Base-by-base conservation (phyloP, 208 protist species). In the Leishmania martiniquensis region DNA sequence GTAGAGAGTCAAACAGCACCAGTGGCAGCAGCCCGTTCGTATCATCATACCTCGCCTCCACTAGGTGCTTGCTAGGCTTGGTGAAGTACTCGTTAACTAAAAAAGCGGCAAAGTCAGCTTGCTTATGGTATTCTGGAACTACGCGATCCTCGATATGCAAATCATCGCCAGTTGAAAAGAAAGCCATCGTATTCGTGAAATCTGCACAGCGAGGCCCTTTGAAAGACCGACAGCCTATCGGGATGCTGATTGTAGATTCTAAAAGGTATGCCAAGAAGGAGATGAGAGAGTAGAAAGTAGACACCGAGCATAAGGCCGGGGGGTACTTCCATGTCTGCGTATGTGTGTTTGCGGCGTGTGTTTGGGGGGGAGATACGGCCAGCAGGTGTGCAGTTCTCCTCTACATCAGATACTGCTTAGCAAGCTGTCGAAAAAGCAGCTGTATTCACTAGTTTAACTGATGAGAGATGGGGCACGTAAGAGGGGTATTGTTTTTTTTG, bases 31-130 rank as follows among this genome's bases (percentile, higher is more conserved):
- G 72, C 44, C 54, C 54, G 60, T 76, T 39, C 34, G 72, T 76
- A 25, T 68, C 59, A 20, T 59, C 44, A 1, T 51, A n/a, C 63
- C 52, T 75, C 39, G 37, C 42, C 7, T 73, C 42, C 29, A 72
- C 49, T 4, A 83, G n/a, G 39, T 62, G 17, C 37, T 62, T 78
- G 60, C 47, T 65, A 10, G 74, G 73, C 13, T 78, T 75, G 0
- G 71, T 54, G 51, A 82, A 87, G 54, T 85, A 84, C 17, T 80
- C 68, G 17, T 29, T 77, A 0, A 83, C 74, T 3, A 84, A 69
- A 68, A 78, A 82, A 22, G 52, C 39, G 4, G 75, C 78, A 47
- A 86, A 86, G 10, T 80, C 72, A 52, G 70, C 70, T 63, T 74
- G 70, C 15, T 22, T 74, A 29, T 74, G 70, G 10, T 34, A 62